Evolutionary conservation across 2,329 filamentous ascomycete species (phyloP), one percentile per base, ranked within the genome.

Genomic region (Colletotrichum ledebouriae): DNA sequence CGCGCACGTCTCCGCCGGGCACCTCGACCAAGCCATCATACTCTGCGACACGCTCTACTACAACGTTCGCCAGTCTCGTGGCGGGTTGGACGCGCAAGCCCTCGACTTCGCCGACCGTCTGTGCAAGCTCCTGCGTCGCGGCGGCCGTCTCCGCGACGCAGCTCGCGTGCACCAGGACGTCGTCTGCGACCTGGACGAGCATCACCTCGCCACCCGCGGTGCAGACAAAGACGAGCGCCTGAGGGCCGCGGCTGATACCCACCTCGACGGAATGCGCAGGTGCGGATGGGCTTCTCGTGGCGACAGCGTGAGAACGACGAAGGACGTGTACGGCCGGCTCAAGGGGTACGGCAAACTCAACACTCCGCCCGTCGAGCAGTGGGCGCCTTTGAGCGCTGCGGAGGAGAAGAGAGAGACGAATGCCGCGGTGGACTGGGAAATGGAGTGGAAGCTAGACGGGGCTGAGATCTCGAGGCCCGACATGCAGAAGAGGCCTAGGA

Each of bases 11-110:
- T 72, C 73, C 2, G 73, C 74, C 9, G 67, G 66, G 11, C 73
- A 77, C 56, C 63, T 73, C 5, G 73, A 75, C 39, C 72, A 72
- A 22, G 77, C 77, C 53, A 70, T 77, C 55, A 73, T 72, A 1
- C 71, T 78, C 10, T 75, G 74, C 66, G 75, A 77, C 49, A 74
- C 72, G 15, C 72, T 79, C 17, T 77, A 75, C 71, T 78, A 78
- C 69, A 78, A 79, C 69, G 71, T 78, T 62, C 76, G 76, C 1
- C 74, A 76, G 52, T 73, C 73, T 50, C 76, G 75, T 9, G 77
- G 77, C 46, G 73, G 73, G 29, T 73, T 78, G 25, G 74, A 78
- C 69, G 50, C 53, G 2, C 71, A 76, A 44, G 71, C 76, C 1
- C 72, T 78, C 15, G 68, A 72, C 10, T 74, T 75, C 69, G 69